These are phyloP conservation scores for Fusarium buharicum DNA, from an alignment of 2,329 filamentous ascomycete genomes.

Conservation along the genomic window DNA sequence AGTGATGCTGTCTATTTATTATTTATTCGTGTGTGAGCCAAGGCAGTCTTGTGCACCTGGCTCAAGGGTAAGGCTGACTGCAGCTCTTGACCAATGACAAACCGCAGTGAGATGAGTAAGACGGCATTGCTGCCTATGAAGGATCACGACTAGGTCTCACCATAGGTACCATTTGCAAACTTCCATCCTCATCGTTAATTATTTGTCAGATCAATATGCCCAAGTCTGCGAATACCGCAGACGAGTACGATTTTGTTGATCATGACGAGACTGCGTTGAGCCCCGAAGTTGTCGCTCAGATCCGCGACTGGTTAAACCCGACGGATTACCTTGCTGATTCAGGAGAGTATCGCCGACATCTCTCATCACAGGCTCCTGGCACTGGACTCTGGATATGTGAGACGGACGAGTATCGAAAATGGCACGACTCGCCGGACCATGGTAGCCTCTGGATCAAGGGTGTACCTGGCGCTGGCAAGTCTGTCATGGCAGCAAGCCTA, in stretches of 20 bases:
- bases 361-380: constrained; percentile 39
- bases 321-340: constrained; percentile 45
- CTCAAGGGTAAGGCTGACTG: neutral
- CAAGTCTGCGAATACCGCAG: constrained; percentile 23
- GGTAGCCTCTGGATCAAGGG: constrained; percentile 44
- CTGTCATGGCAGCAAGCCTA: constrained; percentile 38
- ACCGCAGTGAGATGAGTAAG: neutral
- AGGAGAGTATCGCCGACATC: constrained; percentile 43
- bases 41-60: neutral
- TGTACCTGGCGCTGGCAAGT: constrained; percentile 45
- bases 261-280: constrained; percentile 29
- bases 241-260: constrained; percentile 36
- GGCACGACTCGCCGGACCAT: constrained; percentile 39
- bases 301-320: constrained; percentile 45
- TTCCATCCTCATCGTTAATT: neutral
- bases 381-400: constrained; percentile 44
- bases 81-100: neutral
- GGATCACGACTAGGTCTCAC: neutral
- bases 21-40: too few relatives aligned
- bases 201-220: constrained; percentile 19
- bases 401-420: constrained; percentile 39
- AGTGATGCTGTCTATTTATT: too few relatives aligned
- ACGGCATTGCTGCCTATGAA: constrained; percentile 2
- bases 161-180: neutral
- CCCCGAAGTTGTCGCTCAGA: constrained; percentile 20